These are phyloP conservation scores for Calonectria fujianensis DNA, from an alignment of 2,329 filamentous ascomycete genomes.

Conservation along the genomic window DNA sequence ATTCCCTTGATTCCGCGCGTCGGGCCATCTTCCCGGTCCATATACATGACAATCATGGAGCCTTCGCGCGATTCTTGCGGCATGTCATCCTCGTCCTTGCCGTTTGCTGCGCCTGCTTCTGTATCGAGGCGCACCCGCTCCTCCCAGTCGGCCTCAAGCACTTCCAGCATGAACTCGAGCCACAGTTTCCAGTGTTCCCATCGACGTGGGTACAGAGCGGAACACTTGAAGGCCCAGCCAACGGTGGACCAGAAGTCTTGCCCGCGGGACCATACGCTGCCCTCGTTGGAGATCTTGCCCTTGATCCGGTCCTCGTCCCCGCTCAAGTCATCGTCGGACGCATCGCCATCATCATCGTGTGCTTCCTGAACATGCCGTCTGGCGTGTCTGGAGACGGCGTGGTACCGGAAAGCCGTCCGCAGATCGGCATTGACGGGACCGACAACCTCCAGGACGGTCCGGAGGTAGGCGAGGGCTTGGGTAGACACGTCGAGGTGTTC, in stretches of 20 bases:
- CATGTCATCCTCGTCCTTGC: constrained; percentile 48
- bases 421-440: constrained; percentile 84
- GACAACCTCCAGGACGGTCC: constrained; percentile 77
- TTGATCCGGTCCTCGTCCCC: constrained; percentile 72
- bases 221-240: constrained; percentile 96
- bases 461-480: constrained; percentile 82
- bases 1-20: constrained; percentile 72
- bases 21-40: constrained; percentile 67
- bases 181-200: constrained; percentile 90
- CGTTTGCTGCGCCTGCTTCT: constrained; percentile 53
- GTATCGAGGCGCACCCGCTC: constrained; percentile 72
- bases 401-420: constrained; percentile 83
- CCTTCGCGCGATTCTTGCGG: constrained; percentile 63
- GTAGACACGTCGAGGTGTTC: constrained; percentile 79
- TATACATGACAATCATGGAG: constrained; percentile 78
- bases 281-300: constrained; percentile 76
- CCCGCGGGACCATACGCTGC: constrained; percentile 83
- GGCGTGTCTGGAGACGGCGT: constrained; percentile 56
- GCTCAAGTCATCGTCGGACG: constrained; percentile 64
- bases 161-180: constrained; percentile 86
- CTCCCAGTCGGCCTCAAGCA: constrained; percentile 82
- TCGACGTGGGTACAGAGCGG: constrained; percentile 80
- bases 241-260: constrained; percentile 92
- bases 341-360: constrained; percentile 65
- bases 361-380: constrained; percentile 60